These are phyloP conservation scores for Periconia sp. DNA, from an alignment of 2,329 filamentous ascomycete species.

Conservation along the genomic window DNA sequence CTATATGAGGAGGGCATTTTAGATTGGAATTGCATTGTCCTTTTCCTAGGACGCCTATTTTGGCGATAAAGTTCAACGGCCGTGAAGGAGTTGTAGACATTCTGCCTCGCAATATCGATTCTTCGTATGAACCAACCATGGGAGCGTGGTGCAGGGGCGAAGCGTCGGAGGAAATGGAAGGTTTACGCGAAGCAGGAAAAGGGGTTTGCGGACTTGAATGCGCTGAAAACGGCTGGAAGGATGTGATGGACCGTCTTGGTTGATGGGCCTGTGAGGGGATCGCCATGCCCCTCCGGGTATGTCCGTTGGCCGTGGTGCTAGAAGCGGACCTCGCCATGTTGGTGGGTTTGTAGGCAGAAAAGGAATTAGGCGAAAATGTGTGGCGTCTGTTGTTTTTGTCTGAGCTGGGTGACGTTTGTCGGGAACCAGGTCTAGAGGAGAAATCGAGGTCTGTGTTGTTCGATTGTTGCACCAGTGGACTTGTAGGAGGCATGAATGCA, in stretches of 20 bases:
- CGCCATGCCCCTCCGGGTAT: constrained; percentile 59
- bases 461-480: constrained; percentile 84
- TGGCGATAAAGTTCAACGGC: constrained; percentile 87
- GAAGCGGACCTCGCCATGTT: constrained; percentile 35
- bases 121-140: constrained; percentile 97
- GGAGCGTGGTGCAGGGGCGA: constrained; percentile 85
- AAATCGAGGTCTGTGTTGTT: constrained; percentile 78
- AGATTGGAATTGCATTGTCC: constrained; percentile 86
- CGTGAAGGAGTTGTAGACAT: constrained; percentile 97
- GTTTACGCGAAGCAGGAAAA: constrained; percentile 58
- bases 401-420: constrained; percentile 44
- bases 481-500: constrained; percentile 84
- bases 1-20: constrained; percentile 86
- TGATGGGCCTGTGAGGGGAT: constrained; percentile 77
- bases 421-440: constrained; percentile 47
- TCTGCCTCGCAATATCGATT: constrained; percentile 88
- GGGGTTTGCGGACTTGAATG: constrained; percentile 48
- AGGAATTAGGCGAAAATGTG: constrained; percentile 67
- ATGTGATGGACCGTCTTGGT: constrained; percentile 73
- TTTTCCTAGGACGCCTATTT: constrained; percentile 89
- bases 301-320: constrained; percentile 33
- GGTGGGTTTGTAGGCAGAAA: constrained; percentile 53
- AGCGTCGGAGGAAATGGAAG: constrained; percentile 72
- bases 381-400: constrained; percentile 64
- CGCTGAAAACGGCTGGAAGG: constrained; percentile 47